phyloP scores from a whole-genome alignment of 75 land plant species.

The Isoetes taiwanensis region DNA sequence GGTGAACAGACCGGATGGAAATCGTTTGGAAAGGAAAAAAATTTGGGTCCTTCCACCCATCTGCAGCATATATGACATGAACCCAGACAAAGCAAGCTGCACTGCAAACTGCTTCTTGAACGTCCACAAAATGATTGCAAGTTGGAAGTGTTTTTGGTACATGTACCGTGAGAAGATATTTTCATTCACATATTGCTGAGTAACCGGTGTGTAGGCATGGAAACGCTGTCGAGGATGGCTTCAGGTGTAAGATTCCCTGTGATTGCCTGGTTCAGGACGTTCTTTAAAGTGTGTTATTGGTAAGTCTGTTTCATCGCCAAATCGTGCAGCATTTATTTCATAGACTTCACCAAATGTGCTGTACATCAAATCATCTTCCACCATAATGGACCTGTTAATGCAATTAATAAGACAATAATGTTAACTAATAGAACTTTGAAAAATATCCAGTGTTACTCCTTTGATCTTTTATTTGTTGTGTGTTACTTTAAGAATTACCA shows the following conservation, averaged over 20 bases:
- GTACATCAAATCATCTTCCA: constrained; percentile 98
- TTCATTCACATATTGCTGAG: constrained; percentile 60
- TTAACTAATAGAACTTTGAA: no score
- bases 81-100: constrained; percentile 90
- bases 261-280: constrained; percentile 88
- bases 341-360: constrained; percentile 99
- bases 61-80: constrained; percentile 99
- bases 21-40: constrained; percentile 82
- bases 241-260: constrained; percentile 74
- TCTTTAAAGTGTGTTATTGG: constrained; percentile 95
- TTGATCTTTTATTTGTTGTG: no score
- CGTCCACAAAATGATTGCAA: no score
- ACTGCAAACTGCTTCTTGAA: constrained; percentile 99
- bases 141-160: constrained; percentile 96
- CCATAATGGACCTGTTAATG: constrained; percentile 99
- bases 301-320: constrained; percentile 80
- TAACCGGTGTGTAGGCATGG: constrained; percentile 80
- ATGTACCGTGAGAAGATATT: constrained; percentile 93
- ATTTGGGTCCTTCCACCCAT: constrained; percentile 97
- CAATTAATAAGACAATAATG: no score
- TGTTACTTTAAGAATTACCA: no score
- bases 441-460: no score
- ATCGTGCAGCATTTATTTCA: constrained; percentile 93
- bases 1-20: constrained; percentile 78
- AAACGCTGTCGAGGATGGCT: constrained; percentile 77